Evolutionary conservation across 441 rosid species (phyloP).

Genomic region (Syzygium malaccense): DNA sequence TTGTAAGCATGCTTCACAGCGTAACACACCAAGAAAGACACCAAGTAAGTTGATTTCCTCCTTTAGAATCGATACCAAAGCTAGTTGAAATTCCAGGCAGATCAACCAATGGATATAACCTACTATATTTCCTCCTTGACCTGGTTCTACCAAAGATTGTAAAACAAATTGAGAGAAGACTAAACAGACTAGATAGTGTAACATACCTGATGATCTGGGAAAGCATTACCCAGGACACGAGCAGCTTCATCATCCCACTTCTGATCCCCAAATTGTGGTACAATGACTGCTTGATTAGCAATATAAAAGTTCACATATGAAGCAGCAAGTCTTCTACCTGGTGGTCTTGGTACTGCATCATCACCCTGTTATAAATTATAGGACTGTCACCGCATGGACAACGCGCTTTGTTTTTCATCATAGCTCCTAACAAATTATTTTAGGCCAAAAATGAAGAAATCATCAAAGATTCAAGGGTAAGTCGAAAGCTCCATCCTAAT

Average conservation of each 20-base stretch:
- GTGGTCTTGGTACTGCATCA: slow-evolving; percentile 56
- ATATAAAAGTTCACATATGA: slow-evolving; percentile 87
- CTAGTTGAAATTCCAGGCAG: neutral
- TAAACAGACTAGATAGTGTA: neutral
- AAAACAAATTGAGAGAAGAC: neutral
- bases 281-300: slow-evolving; percentile 69
- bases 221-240: slow-evolving; percentile 55
- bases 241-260: slow-evolving; percentile 77
- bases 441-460: neutral
- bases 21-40: neutral
- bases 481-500: neutral
- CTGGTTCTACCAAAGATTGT: neutral
- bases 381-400: neutral
- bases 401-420: neutral
- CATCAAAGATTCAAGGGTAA: neutral
- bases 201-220: slow-evolving; percentile 64
- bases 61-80: neutral
- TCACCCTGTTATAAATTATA: slow-evolving; percentile 38
- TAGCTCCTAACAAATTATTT: neutral
- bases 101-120: neutral
- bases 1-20: neutral
- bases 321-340: slow-evolving; percentile 86
- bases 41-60: neutral
- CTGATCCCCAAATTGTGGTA: slow-evolving; percentile 79
- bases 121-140: neutral